A percentile compares a stretch with the other conserved stretches of the same genome.
These are phyloP conservation scores for Xanthoconium stramineum DNA, from an alignment of 768 basidiomycete species.

Conservation along the genomic window DNA sequence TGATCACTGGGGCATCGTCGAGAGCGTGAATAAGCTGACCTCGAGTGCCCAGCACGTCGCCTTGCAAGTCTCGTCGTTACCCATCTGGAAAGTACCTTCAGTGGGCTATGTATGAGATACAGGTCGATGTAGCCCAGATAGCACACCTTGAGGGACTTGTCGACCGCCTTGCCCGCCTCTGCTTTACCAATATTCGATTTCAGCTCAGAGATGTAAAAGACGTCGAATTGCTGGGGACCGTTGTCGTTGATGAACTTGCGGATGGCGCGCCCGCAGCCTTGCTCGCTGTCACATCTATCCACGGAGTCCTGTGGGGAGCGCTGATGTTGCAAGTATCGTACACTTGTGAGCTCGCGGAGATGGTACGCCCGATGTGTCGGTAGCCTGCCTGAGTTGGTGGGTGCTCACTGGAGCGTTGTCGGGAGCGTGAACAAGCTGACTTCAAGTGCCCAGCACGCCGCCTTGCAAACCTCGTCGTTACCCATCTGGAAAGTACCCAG, in stretches of 20 bases:
- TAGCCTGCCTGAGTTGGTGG: constrained; percentile 1
- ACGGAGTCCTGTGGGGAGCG: neutral
- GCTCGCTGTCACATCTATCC: constrained; percentile 47
- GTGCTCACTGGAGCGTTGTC: neutral
- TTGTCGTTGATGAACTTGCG: constrained; percentile 46
- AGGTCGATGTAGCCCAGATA: neutral
- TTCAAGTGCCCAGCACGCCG: constrained; percentile 9
- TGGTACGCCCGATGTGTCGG: constrained; percentile 9
- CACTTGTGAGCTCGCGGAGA: neutral
- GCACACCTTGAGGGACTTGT: constrained; percentile 49
- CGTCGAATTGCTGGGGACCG: constrained; percentile 39
- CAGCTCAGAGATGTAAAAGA: constrained; percentile 74
- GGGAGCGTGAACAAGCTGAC: neutral
- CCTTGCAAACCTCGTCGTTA: constrained; percentile 5
- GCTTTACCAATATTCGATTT: constrained; percentile 46
- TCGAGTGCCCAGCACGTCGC: constrained; percentile 9
- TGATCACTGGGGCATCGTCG: neutral
- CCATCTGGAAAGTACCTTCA: constrained; percentile 4
- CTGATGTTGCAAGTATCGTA: neutral
- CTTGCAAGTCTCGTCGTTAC: constrained; percentile 4
- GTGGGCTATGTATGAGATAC: constrained; percentile 7
- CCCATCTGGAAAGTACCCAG: constrained; percentile 3
- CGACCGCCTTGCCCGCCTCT: constrained; percentile 49
- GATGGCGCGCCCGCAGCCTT: constrained; percentile 60
- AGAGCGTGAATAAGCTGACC: neutral